Evolutionary conservation across 2,329 filamentous ascomycete genomes (phyloP).

Genomic region (Fusarium kyushuense): DNA sequence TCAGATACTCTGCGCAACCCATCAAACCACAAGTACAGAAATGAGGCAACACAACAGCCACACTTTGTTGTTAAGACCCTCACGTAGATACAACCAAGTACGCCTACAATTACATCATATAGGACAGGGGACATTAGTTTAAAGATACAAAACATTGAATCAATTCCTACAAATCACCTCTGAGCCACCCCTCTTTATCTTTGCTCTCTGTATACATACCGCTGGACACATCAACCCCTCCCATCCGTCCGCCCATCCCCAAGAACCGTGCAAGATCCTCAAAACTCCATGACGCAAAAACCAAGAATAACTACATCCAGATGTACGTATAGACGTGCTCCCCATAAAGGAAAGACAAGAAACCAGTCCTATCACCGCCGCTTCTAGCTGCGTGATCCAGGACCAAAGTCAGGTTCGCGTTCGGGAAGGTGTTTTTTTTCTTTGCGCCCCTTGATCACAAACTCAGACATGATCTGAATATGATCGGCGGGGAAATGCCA

Average conservation of each 20-base stretch:
- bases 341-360: conserved; percentile 5
- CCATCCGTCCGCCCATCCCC: conserved; percentile 28
- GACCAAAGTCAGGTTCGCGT: conserved; percentile 72
- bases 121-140: neutral
- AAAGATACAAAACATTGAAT: conserved; percentile 43
- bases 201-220: conserved; percentile 42
- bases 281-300: conserved; percentile 55
- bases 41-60: neutral
- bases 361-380: conserved; percentile 22
- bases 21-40: neutral
- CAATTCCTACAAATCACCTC: conserved; percentile 47
- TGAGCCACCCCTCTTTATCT: conserved; percentile 18
- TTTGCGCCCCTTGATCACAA: conserved; percentile 88
- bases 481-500: conserved; percentile 96
- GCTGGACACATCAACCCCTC: conserved; percentile 36
- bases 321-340: conserved; percentile 45
- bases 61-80: neutral
- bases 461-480: conserved; percentile 88
- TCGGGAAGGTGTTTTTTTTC: conserved; percentile 78
- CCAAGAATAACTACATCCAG: conserved; percentile 57
- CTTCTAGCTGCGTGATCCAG: conserved; percentile 50
- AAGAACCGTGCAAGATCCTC: conserved; percentile 51
- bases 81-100: neutral
- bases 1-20: too few relatives aligned
- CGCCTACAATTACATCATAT: neutral